Conservation (phyloP, 805 yeast species). For the Metschnikowia matae region DNA sequence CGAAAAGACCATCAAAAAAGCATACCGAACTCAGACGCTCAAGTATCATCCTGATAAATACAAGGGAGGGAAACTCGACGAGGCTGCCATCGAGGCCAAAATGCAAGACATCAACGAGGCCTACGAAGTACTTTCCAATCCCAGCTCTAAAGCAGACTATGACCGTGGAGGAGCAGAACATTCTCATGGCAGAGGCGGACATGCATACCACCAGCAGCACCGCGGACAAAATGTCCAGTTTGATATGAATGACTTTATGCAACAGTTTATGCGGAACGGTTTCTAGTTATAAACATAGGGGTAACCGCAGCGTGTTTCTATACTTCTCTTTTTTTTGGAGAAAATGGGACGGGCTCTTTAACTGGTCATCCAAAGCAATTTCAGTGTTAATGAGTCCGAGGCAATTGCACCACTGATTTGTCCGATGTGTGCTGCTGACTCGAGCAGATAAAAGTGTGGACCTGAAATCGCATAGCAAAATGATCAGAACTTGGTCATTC, state of each 20-base stretch:
- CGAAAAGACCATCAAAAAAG: slow-evolving; percentile 69
- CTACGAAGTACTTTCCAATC: slow-evolving; percentile 75
- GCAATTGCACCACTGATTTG: neutral
- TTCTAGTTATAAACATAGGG: neutral
- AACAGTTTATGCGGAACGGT: slow-evolving; percentile 13
- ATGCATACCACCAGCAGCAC: slow-evolving; percentile 6
- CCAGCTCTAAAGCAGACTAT: slow-evolving; percentile 58
- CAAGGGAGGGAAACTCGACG: slow-evolving; percentile 57
- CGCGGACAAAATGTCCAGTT: slow-evolving; percentile 8
- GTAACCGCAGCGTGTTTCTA: neutral
- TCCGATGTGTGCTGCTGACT: neutral
- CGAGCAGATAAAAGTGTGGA: too few species aligned
- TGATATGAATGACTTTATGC: slow-evolving; percentile 16
- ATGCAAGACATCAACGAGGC: slow-evolving; percentile 95
- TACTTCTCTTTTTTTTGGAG: neutral
- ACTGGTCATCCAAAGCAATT: too few species aligned
- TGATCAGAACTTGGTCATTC: too few species aligned
- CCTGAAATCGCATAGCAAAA: too few species aligned
- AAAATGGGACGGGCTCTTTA: too few species aligned
- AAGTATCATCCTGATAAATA: slow-evolving; percentile 92
- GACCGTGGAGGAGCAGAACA: slow-evolving; percentile 45
- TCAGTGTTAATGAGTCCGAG: neutral
- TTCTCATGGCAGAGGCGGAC: slow-evolving; percentile 8
- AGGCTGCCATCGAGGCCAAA: slow-evolving; percentile 68
- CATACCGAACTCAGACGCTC: slow-evolving; percentile 73